Evolutionary conservation across 1,284 basidiomycete genomes (phyloP).

Genomic region (Austropuccinia psidii): DNA sequence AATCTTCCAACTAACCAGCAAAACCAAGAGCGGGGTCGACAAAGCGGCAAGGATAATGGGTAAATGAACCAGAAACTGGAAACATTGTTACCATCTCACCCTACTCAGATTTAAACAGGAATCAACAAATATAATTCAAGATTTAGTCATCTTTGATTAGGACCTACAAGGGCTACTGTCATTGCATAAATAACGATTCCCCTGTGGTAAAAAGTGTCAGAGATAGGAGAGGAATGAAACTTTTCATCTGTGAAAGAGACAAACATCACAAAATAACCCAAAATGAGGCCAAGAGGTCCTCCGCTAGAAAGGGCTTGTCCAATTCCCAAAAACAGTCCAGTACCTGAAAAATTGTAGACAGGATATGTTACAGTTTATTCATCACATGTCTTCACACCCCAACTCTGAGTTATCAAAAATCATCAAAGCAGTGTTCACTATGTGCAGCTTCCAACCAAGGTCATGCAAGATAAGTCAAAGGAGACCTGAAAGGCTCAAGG

Average conservation of each 20-base stretch:
- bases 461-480: no score
- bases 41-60: slow-evolving; percentile 35
- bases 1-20: slow-evolving; percentile 21
- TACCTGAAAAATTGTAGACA: slow-evolving; percentile 41
- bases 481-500: no score
- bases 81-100: slow-evolving; percentile 38
- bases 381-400: no score
- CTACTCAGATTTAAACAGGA: slow-evolving; percentile 3
- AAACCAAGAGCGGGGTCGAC: slow-evolving; percentile 36
- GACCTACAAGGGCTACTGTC: slow-evolving; percentile 30
- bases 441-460: no score
- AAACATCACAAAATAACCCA: slow-evolving; percentile 47
- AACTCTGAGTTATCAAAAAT: no score
- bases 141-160: neutral
- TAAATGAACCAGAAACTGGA: slow-evolving; percentile 36
- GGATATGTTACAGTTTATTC: neutral
- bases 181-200: slow-evolving; percentile 33
- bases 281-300: slow-evolving; percentile 50
- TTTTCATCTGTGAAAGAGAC: neutral
- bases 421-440: no score
- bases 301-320: slow-evolving; percentile 54
- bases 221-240: neutral
- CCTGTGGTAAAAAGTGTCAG: neutral
- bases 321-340: slow-evolving; percentile 61
- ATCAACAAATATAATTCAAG: neutral